Evolutionary conservation across 2,329 filamentous ascomycete species (phyloP).

Genomic region (Coniosporium tulheliwenetii): DNA sequence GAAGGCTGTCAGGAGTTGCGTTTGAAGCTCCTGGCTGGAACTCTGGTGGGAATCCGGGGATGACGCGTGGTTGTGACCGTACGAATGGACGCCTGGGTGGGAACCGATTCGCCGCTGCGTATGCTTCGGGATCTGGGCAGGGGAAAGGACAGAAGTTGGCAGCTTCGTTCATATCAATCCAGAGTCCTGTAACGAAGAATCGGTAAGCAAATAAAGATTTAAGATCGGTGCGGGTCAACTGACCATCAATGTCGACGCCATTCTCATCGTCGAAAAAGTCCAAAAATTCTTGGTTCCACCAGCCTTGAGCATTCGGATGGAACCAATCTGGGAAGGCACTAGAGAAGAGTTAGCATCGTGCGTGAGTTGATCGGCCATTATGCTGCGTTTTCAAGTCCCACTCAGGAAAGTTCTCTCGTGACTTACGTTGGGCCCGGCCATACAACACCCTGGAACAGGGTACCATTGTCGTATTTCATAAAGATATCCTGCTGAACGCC

Average conservation of each 20-base stretch:
- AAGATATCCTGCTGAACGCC: conserved; percentile 44
- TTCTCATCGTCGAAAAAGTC: conserved; percentile 46
- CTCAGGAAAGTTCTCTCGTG: too few relatives aligned
- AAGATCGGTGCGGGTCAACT: too few relatives aligned
- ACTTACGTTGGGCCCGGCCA: conserved; percentile 44
- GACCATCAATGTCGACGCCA: conserved; percentile 53
- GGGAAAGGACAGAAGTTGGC: conserved; percentile 36
- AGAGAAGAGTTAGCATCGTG: too few relatives aligned
- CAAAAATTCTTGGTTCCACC: conserved; percentile 55
- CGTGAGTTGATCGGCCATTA: too few relatives aligned
- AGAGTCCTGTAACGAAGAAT: conserved; percentile 34
- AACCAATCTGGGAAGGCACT: conserved; percentile 56
- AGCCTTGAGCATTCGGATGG: conserved; percentile 43
- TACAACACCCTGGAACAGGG: conserved; percentile 47
- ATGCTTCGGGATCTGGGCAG: conserved; percentile 18
- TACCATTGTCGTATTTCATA: conserved; percentile 37
- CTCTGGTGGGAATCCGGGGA: conserved; percentile 52
- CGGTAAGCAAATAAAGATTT: too few relatives aligned
- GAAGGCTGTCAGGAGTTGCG: neutral
- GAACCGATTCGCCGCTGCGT: conserved; percentile 24
- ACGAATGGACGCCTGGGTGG: conserved; percentile 50
- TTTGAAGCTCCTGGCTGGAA: conserved; percentile 40
- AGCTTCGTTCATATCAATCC: conserved; percentile 52
- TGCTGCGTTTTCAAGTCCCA: too few relatives aligned
- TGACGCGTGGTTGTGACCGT: conserved; percentile 43